Percentiles rank a stretch among this genome's conserved stretches.
These are phyloP conservation scores for Neoascochyta sp. DNA, from an alignment of 2,329 filamentous ascomycete species.

Conservation along the genomic window DNA sequence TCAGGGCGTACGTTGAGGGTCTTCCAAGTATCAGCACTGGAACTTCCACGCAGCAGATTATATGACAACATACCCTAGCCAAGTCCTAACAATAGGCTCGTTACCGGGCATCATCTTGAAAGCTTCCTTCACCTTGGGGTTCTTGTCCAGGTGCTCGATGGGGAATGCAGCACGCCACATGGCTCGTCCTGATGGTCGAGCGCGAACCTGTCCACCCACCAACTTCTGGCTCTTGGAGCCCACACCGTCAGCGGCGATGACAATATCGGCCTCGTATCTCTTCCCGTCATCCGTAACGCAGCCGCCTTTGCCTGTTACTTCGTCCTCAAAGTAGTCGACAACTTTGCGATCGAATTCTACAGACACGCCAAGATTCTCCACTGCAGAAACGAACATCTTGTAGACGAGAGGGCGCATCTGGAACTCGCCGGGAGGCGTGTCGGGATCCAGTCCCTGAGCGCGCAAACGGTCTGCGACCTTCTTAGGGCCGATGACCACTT, in stretches of 20 bases:
- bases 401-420: constrained; percentile 56
- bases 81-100: constrained; percentile 47
- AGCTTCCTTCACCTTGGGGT: constrained; percentile 47
- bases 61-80: constrained; percentile 33
- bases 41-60: not conserved
- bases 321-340: constrained; percentile 46
- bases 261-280: constrained; percentile 42
- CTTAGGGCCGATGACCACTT: constrained; percentile 47
- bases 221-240: constrained; percentile 46
- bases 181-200: constrained; percentile 37
- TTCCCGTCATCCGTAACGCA: constrained; percentile 40
- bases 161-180: constrained; percentile 44
- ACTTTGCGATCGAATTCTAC: constrained; percentile 44
- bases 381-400: constrained; percentile 52
- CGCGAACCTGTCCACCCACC: constrained; percentile 45
- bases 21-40: constrained; percentile 14
- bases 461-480: constrained; percentile 51
- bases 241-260: constrained; percentile 43
- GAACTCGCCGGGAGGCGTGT: constrained; percentile 53
- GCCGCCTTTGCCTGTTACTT: constrained; percentile 35
- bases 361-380: constrained; percentile 44
- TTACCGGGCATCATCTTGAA: constrained; percentile 44
- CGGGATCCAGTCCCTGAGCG: constrained; percentile 44
- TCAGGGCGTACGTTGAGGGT: constrained; percentile 45
- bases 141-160: constrained; percentile 43